Base-by-base conservation (phyloP, 441 rosid genomes). In the Croton laevigatus region DNA sequence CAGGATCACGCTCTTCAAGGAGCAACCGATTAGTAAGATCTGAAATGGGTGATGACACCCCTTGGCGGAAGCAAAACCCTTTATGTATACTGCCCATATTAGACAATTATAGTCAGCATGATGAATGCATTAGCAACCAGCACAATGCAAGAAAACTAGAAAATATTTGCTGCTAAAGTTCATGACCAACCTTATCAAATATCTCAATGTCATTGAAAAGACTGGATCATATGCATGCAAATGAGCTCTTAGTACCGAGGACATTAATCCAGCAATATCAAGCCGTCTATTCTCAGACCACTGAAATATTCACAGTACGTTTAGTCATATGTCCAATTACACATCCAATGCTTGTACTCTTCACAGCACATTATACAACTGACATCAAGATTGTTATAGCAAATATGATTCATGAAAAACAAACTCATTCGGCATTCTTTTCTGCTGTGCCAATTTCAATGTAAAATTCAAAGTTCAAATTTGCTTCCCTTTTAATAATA, bases 251-350 rank as follows among this genome's bases (percentile, higher is more conserved):
- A 91, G 81, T 63, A 94, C 86, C 72, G 99, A 89, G 42, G 91
- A 86, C 88, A 94, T 81, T 37, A 89, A 76, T 70, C 97, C 97
- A 76, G 97, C 94, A 85, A 94, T 91, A 70, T 91, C 97, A 74
- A 75, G 81, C 75, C 99, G 87, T 88, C 89, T 90, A 80, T 73
- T 86, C 78, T 90, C 91, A 45, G 96, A 88, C 99, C 99, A 94
- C 97, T 94, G 88, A 69, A 71, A 77, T 61, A 76, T 57, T 54
- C 9, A 49, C 34, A 57, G 57, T 63, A 74, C 42, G 69, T 27
- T 59, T 64, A 36, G 66, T 68, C 62, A 75, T 63, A 74, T 49
- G 69, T 27, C 63, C 67, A 36, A 69, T 68, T 66, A 75, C 48
- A 62, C 37, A 77, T 22, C 66, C 59, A 64, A 53, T 38, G 44